phyloP scores from a whole-genome alignment of 192 early-diverging fungal species.

The Coemansia sp. region DNA sequence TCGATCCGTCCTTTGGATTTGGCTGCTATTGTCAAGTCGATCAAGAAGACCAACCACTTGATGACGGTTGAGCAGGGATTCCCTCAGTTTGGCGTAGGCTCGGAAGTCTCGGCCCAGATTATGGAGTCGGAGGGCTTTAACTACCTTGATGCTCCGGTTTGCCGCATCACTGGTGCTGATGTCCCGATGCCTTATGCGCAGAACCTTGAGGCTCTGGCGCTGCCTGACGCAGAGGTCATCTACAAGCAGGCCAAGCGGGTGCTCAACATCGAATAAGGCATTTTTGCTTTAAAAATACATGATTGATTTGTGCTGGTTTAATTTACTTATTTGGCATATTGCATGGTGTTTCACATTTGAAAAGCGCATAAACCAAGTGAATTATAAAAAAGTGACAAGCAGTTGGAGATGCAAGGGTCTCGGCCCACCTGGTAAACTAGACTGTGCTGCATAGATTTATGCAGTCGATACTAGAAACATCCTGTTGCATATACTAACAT shows the following conservation, averaged over 20 bases:
- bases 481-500: background rate
- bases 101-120: slow-evolving; percentile 92
- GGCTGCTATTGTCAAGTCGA: slow-evolving; percentile 82
- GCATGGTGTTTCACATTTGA: background rate
- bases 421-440: background rate
- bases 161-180: slow-evolving; percentile 94
- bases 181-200: slow-evolving; percentile 95
- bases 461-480: background rate
- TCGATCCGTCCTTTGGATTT: slow-evolving; percentile 96
- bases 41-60: slow-evolving; percentile 98
- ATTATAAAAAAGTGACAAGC: background rate
- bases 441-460: background rate
- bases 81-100: slow-evolving; percentile 91
- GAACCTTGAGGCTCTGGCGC: slow-evolving; percentile 87
- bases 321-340: too few relatives aligned
- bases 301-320: background rate
- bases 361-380: background rate
- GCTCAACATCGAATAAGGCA: slow-evolving; percentile 44
- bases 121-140: slow-evolving; percentile 98
- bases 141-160: slow-evolving; percentile 91
- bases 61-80: slow-evolving; percentile 96
- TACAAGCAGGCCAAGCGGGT: slow-evolving; percentile 74
- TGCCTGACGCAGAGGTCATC: slow-evolving; percentile 83
- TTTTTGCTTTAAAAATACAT: background rate
- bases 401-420: background rate